Evolutionary conservation across 1,139 yeast species (phyloP).

Genomic region (Lodderomyces orthopsilosis): DNA sequence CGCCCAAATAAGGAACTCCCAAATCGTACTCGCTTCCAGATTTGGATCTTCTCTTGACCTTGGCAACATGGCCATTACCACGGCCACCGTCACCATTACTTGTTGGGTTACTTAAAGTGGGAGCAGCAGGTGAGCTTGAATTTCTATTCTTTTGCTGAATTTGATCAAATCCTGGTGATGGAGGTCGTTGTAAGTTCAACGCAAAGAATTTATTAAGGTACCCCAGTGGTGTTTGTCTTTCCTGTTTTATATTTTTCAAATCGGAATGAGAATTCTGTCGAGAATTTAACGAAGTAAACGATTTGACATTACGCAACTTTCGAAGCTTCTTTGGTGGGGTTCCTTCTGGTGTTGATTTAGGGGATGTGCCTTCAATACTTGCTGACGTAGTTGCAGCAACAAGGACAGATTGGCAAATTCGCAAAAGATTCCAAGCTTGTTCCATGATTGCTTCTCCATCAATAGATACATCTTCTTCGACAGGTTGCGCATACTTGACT

Average conservation of each 20-base stretch:
- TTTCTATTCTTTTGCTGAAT: constrained; percentile 5
- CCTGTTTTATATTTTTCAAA: neutral
- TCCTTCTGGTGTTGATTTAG: neutral
- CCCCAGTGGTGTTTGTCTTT: neutral
- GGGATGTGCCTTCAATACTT: neutral
- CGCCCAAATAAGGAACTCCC: constrained; percentile 6
- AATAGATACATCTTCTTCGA: constrained; percentile 1
- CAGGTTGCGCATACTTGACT: constrained; percentile 8
- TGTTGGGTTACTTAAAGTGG: neutral
- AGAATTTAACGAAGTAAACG: constrained; percentile 3
- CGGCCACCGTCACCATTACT: neutral
- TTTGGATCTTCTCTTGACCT: constrained; percentile 7
- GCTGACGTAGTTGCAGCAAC: neutral
- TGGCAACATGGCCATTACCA: neutral
- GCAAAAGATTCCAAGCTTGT: neutral
- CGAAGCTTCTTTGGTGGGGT: neutral
- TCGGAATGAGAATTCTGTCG: neutral
- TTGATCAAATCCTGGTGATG: neutral
- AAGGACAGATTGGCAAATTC: neutral
- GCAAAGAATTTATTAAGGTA: constrained; percentile 1
- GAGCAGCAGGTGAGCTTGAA: constrained; percentile 7
- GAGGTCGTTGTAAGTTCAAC: neutral
- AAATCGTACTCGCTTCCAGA: constrained; percentile 13
- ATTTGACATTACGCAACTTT: constrained; percentile 1
- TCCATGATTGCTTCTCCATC: constrained; percentile 1